phyloP scores from a whole-genome alignment of 2,329 filamentous ascomycete species.

The Seiridium unicorne region DNA sequence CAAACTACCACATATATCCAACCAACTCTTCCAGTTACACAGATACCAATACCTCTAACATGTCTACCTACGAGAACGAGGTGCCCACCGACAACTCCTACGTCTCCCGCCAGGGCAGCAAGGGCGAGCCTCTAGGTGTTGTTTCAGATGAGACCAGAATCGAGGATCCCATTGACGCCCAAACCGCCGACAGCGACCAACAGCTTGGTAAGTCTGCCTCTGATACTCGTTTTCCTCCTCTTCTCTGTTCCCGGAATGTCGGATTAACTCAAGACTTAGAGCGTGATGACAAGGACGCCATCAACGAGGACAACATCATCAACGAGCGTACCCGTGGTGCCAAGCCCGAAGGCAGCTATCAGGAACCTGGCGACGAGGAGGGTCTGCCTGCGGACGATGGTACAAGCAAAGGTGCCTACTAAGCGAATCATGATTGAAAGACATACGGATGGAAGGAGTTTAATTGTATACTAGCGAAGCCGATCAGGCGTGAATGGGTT shows the following conservation, averaged over 20 bases:
- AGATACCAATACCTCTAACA: not conserved
- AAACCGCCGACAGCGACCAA: constrained; percentile 29
- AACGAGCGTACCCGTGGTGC: constrained; percentile 30
- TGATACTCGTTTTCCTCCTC: not conserved
- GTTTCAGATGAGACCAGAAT: constrained; percentile 28
- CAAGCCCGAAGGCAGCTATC: constrained; percentile 22
- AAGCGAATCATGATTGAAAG: not conserved
- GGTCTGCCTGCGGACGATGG: constrained; percentile 18
- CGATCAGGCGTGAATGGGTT: too few species aligned
- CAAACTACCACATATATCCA: not conserved
- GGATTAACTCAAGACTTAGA: constrained; percentile 17
- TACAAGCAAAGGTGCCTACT: constrained; percentile 11
- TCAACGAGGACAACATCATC: constrained; percentile 35
- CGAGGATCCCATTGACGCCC: constrained; percentile 30
- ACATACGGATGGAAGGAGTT: too few species aligned
- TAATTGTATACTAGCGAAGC: too few species aligned
- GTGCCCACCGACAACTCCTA: constrained; percentile 28
- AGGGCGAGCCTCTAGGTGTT: constrained; percentile 28
- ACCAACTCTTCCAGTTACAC: not conserved
- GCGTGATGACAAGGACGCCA: constrained; percentile 34
- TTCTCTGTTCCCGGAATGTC: not conserved
- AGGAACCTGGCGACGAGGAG: constrained; percentile 33
- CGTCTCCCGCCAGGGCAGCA: constrained; percentile 30
- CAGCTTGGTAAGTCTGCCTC: constrained; percentile 29
- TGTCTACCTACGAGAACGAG: constrained; percentile 19